Evolutionary conservation across 805 yeast genomes (phyloP), one percentile per base, ranked within the genome.

Genomic region (Pachysolen tannophilus): DNA sequence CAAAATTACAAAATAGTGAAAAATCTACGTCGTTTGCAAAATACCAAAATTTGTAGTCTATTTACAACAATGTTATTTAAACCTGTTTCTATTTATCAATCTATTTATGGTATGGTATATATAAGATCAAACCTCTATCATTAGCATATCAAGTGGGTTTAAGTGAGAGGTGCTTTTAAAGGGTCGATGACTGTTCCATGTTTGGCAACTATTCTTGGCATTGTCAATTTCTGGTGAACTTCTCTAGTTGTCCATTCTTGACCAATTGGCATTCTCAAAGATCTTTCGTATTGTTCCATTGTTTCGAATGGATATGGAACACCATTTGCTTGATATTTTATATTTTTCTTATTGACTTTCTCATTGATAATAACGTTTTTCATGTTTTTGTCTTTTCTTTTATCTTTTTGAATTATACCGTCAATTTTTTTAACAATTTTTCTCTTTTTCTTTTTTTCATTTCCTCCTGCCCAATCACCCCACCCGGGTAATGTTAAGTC

Each of bases 271-370:
- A 86, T 81, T 53, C 95, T 74, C 50, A 92, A 65, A 5, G 95
- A 78, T 53, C 95, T 75, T 59, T 92, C 98, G 57, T 92, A 92
- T 60, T 92, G 97, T 54, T 87, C 97, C 54, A 80, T 72, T 41
- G 80, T 81, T 61, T 92, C 97, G 56, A 71, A 92, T 40, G 97
- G 97, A 72, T 79, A 90, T 19, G 97, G 97, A 32, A 92, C 95
- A n/a, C 81, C 76, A 26, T 78, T 70, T 2, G 96, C 82, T 56
- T 80, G 87, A 61, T 85, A 92, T 60, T 85, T 87, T 50, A 76
- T 62, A 51, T 78, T 79, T 69, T 82, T 85, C 64, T 90, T 88
- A 58, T 83, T 83, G 26, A 78, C 76, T 43, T 71, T 75, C 57
- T 92, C 97, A 58, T 86, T 90, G 52, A 92, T 82, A 38, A 92